Conservation (phyloP, 2,329 filamentous ascomycete genomes). For the Fusarium sp. region DNA sequence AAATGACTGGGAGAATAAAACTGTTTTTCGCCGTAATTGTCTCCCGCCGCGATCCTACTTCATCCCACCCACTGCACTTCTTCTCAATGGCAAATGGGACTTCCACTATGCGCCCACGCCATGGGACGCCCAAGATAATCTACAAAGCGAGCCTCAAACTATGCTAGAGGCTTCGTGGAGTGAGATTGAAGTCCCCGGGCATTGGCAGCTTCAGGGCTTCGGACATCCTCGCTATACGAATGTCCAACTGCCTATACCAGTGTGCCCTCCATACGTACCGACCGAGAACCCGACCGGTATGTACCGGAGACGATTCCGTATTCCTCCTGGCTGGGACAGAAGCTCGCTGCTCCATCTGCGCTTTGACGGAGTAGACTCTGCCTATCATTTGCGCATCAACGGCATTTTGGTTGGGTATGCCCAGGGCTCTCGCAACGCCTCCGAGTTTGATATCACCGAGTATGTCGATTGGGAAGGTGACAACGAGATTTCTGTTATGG, state of each 20-base stretch:
- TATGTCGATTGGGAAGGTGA: background rate
- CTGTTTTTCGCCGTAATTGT: too few relatives aligned
- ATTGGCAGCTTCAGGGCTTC: conserved; percentile 24
- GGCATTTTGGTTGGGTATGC: conserved; percentile 17
- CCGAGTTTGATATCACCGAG: conserved; percentile 1
- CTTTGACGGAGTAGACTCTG: conserved; percentile 22
- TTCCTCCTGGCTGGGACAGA: conserved; percentile 6
- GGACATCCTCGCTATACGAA: conserved; percentile 25
- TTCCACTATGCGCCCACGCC: conserved; percentile 21
- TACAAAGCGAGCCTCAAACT: background rate
- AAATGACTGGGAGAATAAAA: too few relatives aligned
- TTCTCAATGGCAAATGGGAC: conserved; percentile 24
- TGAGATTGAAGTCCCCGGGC: conserved; percentile 5
- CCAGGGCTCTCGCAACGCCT: conserved; percentile 21
- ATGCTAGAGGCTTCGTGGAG: background rate
- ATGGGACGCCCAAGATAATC: conserved; percentile 2
- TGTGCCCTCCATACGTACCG: conserved; percentile 18
- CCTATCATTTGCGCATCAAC: conserved; percentile 25
- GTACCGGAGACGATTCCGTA: conserved; percentile 1
- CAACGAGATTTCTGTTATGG: conserved; percentile 7
- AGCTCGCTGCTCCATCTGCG: conserved; percentile 13
- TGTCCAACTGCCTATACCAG: conserved; percentile 23
- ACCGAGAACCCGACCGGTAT: conserved; percentile 19
- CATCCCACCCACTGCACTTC: too few relatives aligned
- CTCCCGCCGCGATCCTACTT: too few relatives aligned